Evolutionary conservation across 164 flowering plant genomes (phyloP), one percentile per base, ranked within the genome.

Genomic region (Magnolia kwangsiensis): DNA sequence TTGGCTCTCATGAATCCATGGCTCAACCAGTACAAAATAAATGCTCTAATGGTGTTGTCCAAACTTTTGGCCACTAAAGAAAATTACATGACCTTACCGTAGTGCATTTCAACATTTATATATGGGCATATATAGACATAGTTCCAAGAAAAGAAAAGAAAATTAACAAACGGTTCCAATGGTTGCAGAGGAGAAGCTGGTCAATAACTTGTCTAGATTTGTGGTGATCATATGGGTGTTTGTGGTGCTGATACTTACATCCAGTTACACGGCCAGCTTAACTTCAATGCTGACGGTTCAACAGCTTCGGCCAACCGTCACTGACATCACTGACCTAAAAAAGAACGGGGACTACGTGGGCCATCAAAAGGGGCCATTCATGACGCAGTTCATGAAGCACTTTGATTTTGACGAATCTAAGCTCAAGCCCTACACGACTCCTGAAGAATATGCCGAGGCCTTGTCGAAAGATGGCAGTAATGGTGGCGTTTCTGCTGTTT

Each of bases 191-290:
- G 90, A 89, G 76, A 86, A 76, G 59, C 65, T 86, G 49, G 51
- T 75, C 21, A 86, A 82, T 78, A 85, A 83, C 79, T 70, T 83
- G 71, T 72, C 86, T 2, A 66, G 90, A 49, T 77, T 88, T 59
- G 86, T 87, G 8, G 75, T 87, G 64, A 72, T 82, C 23, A 69
- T 88, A 37, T 90, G 94, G 94, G 66, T 83, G 13, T 87, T 88
- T 58, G 88, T 88, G 8, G 88, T 86, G 23, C 80, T 83, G 6
- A 76, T 89, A 2, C 75, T 90, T 0, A 83, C 76, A 1, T 81
- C 83, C 1, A 85, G 85, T 66, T 90, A 89, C 76, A 85, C 88
- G 0, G 91, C 91, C 19, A 90, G 88, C 59, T 82, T 89, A 49
- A 78, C 90, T 5, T 87, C 91, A 1, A 83, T 82, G 76, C 59